Evolutionary conservation across 345 rosid genomes (phyloP).

Genomic region (Rubroshorea leprosula): DNA sequence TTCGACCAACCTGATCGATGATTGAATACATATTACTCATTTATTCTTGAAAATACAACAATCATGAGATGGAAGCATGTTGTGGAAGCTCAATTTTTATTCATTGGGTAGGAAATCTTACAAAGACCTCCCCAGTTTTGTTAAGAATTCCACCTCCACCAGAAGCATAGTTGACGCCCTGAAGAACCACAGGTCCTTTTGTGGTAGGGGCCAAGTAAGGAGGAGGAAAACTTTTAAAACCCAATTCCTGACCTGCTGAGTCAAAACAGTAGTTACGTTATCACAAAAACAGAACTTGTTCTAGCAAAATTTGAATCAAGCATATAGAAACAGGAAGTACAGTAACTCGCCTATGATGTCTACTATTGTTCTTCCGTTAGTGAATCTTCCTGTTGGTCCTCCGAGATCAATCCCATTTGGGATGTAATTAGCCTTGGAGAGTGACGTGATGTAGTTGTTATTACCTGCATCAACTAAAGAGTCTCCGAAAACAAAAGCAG

Average conservation of each 20-base stretch:
- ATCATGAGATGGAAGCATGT: neutral
- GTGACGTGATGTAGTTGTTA: slow-evolving; percentile 60
- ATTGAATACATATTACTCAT: neutral
- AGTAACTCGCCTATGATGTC: slow-evolving; percentile 55
- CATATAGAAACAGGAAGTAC: neutral
- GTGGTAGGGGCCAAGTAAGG: slow-evolving; percentile 81
- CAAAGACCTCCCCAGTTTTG: slow-evolving; percentile 62
- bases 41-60: neutral
- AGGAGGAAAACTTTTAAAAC: slow-evolving; percentile 33
- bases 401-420: slow-evolving; percentile 83
- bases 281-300: neutral
- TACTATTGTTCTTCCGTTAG: slow-evolving; percentile 74
- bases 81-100: neutral
- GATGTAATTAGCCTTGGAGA: slow-evolving; percentile 52
- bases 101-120: too few relatives aligned
- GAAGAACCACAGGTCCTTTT: slow-evolving; percentile 33
- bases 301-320: neutral
- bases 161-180: slow-evolving; percentile 80
- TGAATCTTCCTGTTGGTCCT: slow-evolving; percentile 64
- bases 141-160: slow-evolving; percentile 80
- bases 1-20: slow-evolving; percentile 63
- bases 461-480: slow-evolving; percentile 77
- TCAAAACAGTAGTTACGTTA: neutral
- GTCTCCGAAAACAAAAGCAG: slow-evolving; percentile 69
- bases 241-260: slow-evolving; percentile 44